Base-by-base conservation (phyloP, 202 grass and related monocot species). In the Brachypodium distachyon region DNA sequence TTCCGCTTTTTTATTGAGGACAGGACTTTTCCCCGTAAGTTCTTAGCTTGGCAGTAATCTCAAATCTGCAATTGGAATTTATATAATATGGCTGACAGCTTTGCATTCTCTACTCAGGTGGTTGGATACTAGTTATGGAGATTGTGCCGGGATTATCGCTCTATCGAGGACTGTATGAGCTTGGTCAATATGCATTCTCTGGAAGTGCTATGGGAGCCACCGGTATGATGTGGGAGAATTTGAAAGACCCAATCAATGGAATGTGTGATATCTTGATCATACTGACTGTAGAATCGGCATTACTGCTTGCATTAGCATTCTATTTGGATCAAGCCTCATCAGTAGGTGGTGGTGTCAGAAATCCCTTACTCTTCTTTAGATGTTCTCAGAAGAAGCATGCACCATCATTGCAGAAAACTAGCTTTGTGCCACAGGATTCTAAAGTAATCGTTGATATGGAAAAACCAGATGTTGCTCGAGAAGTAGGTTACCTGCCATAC, bases 101-200 rank as follows among this genome's bases (percentile, higher is more conserved):
- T 61, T 48, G 21, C 73, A 12, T 80, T 86, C 21, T 82, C 13
- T 4, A 62, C 74, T 87, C 74, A 89, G 89, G 77, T 80, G 77
- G 71, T 59, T 89, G 81, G 86, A 44, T 69, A 78, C 68, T 92
- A 81, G 73, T 92, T 39, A 85, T 92, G 86, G 92, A 96, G 79
- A 71, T 83, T 18, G 53, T 96, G 80, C 92, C 89, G 8, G 89
- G 83, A 75, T 91, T 96, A 87, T 92, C 92, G 3, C 76, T 95
- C 19, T 95, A 84, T 18, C 81, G 92, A 38, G 92, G 88, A 11
- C 50, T 95, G 55, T 95, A 89, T 73, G 89, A 96, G 69, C 75
- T 96, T 70, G 81, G 83, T 17, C 83, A 96, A 49, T 92, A 87
- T 80, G 73, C 92, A 67, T 87, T 89, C 44, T 77, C 40, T 18